Percentiles rank a stretch among this genome's conserved stretches.
Conservation (phyloP, 305 asterid genomes). For the Fraxinus baroniana region DNA sequence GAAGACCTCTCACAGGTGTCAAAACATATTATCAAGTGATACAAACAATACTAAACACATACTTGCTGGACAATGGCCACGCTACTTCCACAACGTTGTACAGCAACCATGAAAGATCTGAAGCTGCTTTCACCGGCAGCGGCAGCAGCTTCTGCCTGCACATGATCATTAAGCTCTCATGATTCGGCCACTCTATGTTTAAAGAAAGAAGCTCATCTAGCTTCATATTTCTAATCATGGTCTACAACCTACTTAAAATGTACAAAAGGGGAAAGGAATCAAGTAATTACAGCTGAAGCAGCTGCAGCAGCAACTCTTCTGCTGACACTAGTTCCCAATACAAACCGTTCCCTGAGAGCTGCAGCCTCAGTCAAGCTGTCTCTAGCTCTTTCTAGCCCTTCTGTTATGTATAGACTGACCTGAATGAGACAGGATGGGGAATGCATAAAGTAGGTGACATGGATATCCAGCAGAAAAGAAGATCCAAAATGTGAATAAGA, state of each 20-base stretch:
- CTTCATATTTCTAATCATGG: constrained; percentile 14
- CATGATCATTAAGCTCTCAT: constrained; percentile 15
- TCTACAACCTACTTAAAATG: constrained; percentile 10
- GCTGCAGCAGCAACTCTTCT: constrained; percentile 98
- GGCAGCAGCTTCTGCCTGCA: constrained; percentile 98
- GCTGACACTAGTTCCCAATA: constrained; percentile 76
- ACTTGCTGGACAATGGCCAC: constrained; percentile 99
- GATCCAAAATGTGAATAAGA: constrained; percentile 20
- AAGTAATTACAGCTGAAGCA: constrained; percentile 81
- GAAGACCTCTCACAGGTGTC: neutral
- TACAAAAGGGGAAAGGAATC: constrained; percentile 9
- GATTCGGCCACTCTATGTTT: constrained; percentile 11
- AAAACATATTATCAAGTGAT: constrained; percentile 17
- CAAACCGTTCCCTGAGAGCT: constrained; percentile 90
- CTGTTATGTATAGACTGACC: constrained; percentile 87
- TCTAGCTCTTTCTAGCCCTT: constrained; percentile 95
- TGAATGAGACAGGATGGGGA: constrained; percentile 33
- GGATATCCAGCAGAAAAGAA: constrained; percentile 23
- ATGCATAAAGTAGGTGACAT: constrained; percentile 6
- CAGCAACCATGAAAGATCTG: constrained; percentile 97
- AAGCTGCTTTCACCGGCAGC: constrained; percentile 99
- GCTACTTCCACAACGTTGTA: constrained; percentile 99
- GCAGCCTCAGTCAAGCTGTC: constrained; percentile 95
- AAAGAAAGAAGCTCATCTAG: constrained; percentile 6
- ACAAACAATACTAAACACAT: constrained; percentile 31